A percentile compares a stretch with the other conserved stretches of the same genome.
Evolutionary conservation across 495 filamentous ascomycete genomes (phyloP).

Genomic region (Tuber indicum): DNA sequence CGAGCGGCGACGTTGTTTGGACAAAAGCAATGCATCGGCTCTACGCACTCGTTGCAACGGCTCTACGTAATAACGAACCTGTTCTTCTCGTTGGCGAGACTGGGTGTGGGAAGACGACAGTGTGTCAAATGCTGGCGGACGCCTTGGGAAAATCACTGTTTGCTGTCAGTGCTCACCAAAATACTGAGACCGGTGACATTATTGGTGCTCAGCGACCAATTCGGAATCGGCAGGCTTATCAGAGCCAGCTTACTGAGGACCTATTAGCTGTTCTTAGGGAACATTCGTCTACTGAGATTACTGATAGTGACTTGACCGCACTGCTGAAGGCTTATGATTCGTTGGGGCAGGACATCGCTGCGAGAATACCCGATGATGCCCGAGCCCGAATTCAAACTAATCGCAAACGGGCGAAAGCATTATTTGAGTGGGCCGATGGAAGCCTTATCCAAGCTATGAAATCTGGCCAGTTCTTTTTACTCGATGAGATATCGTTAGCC

Average conservation of each 20-base stretch:
- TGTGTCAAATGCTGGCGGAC: conserved; percentile 86
- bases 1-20: conserved; percentile 70
- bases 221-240: conserved; percentile 67
- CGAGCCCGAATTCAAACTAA: conserved; percentile 55
- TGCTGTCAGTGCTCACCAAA: conserved; percentile 95
- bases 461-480: conserved; percentile 77
- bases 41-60: conserved; percentile 75
- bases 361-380: conserved; percentile 49
- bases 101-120: conserved; percentile 93
- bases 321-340: conserved; percentile 51
- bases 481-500: conserved; percentile 96
- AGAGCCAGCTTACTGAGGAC: conserved; percentile 59
- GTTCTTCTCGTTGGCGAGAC: conserved; percentile 93
- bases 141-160: conserved; percentile 65
- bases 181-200: conserved; percentile 91
- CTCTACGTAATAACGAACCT: conserved; percentile 84
- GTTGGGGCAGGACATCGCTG: conserved; percentile 41
- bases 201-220: conserved; percentile 93
- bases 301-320: conserved; percentile 41
- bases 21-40: conserved; percentile 88
- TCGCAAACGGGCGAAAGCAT: conserved; percentile 59
- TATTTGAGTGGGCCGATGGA: conserved; percentile 97
- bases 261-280: conserved; percentile 49
- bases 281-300: conserved; percentile 33
- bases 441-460: conserved; percentile 94